A percentile compares a stretch with the other conserved stretches of the same genome.
These are phyloP conservation scores for Achlya hypogyna DNA, from an alignment of 352 stramenopile genomes.

Conservation along the genomic window DNA sequence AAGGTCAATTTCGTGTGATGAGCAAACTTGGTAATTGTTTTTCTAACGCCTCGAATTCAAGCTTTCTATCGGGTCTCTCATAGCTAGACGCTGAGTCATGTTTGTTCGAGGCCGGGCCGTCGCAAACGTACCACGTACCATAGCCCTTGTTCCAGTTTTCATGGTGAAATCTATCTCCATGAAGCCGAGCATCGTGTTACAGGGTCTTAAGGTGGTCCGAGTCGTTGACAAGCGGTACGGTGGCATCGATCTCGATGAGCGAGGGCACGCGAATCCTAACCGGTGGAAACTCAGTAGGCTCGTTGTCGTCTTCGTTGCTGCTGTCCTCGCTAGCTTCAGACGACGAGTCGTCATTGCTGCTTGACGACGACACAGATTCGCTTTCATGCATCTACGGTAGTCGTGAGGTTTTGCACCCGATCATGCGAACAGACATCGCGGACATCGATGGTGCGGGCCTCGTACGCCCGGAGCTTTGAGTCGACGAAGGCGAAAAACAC, in stretches of 20 bases:
- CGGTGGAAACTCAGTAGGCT: neutral
- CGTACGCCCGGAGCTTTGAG: neutral
- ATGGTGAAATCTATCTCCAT: neutral
- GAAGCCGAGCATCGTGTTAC: neutral
- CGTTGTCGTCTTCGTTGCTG: neutral
- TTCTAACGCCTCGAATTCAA: neutral
- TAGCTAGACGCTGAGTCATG: too few species aligned
- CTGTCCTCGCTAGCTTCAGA: neutral
- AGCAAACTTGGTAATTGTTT: too few species aligned
- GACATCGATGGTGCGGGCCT: neutral
- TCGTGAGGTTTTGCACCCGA: neutral
- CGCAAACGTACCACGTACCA: too few species aligned
- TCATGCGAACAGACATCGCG: neutral
- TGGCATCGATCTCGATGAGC: neutral
- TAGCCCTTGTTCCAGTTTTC: too few species aligned
- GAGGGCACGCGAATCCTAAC: neutral
- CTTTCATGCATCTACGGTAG: neutral
- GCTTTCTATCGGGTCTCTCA: too few species aligned
- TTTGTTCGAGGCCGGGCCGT: too few species aligned
- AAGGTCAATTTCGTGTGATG: too few species aligned
- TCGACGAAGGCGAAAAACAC: neutral
- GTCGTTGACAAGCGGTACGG: neutral
- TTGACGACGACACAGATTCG: neutral
- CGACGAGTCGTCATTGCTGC: neutral
- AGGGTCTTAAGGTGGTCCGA: neutral